A percentile compares a stretch with the other conserved stretches of the same genome.
Conservation (phyloP, 208 protist species). For the Leishmania guyanensis region DNA sequence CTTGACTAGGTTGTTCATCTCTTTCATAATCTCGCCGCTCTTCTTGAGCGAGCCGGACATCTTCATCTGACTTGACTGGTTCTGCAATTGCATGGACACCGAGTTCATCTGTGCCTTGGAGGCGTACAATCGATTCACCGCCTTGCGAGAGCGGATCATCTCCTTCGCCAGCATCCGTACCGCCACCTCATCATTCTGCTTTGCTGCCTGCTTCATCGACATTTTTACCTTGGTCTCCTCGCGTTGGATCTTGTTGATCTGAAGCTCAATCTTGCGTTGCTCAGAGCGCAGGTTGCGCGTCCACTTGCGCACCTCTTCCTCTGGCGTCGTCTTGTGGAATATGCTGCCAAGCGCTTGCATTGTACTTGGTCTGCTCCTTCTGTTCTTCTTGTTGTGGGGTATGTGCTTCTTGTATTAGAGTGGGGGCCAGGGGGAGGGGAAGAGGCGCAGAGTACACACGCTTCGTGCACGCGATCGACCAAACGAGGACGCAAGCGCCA, state of each 20-base stretch:
- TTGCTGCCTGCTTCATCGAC: slow-evolving; percentile 77
- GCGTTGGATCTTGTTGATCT: slow-evolving; percentile 78
- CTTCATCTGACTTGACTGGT: slow-evolving; percentile 82
- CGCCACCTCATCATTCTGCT: slow-evolving; percentile 66
- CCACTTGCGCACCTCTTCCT: slow-evolving; percentile 83
- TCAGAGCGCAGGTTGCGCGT: slow-evolving; percentile 72
- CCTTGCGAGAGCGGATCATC: slow-evolving; percentile 76
- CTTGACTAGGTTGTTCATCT: slow-evolving; percentile 85
- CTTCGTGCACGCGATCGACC: neutral
- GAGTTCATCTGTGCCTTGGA: slow-evolving; percentile 93
- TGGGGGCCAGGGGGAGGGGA: neutral
- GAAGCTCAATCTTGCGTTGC: slow-evolving; percentile 83
- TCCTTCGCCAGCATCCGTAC: slow-evolving; percentile 89
- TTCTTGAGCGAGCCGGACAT: slow-evolving; percentile 71
- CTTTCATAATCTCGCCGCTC: slow-evolving; percentile 82
- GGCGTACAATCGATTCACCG: slow-evolving; percentile 81
- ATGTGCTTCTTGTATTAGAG: neutral
- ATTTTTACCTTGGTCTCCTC: slow-evolving; percentile 89
- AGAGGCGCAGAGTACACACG: neutral
- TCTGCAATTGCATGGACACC: slow-evolving; percentile 86
- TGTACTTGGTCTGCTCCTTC: neutral
- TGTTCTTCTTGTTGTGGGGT: neutral
- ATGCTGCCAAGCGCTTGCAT: slow-evolving; percentile 56
- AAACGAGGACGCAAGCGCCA: neutral
- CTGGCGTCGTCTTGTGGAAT: slow-evolving; percentile 65